Conservation (phyloP, 2,329 filamentous ascomycete species). For the Stagonosporopsis cucurbitacearum region DNA sequence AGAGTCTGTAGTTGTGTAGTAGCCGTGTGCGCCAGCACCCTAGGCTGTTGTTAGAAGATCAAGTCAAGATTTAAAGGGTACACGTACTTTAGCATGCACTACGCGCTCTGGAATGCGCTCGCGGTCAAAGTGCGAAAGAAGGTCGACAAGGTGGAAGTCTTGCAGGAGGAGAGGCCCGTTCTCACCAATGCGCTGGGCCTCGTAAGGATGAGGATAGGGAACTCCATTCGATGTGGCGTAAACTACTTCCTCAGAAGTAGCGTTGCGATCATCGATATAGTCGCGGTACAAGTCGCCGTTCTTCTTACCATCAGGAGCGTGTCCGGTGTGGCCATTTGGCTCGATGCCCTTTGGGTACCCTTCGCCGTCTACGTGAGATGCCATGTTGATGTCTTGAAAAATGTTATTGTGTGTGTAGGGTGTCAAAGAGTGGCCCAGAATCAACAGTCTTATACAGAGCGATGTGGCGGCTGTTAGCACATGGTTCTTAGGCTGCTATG, state of each 20-base stretch:
- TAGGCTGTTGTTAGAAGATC: neutral
- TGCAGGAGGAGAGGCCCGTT: constrained; percentile 65
- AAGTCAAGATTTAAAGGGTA: neutral
- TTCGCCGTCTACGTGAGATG: constrained; percentile 13
- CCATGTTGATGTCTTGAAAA: constrained; percentile 4
- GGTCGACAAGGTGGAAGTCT: constrained; percentile 58
- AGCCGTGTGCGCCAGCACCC: constrained; percentile 57
- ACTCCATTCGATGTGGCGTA: constrained; percentile 65
- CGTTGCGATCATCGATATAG: constrained; percentile 55
- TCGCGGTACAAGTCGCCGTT: constrained; percentile 50
- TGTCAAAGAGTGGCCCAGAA: neutral
- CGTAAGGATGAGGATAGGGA: constrained; percentile 65
- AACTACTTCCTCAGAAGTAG: constrained; percentile 53
- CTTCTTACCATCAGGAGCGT: constrained; percentile 30
- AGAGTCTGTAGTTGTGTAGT: constrained; percentile 55
- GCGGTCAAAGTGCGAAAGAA: constrained; percentile 59
- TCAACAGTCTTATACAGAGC: constrained; percentile 1
- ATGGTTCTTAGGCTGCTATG: neutral
- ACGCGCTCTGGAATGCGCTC: constrained; percentile 60
- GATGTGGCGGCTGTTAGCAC: constrained; percentile 4
- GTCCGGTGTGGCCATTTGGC: constrained; percentile 20
- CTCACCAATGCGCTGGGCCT: constrained; percentile 62
- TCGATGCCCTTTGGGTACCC: constrained; percentile 19
- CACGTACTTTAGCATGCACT: constrained; percentile 54
- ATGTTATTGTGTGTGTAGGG: neutral